These are phyloP conservation scores for Microglena sp. DNA, from an alignment of 139 green algal genomes.

Conservation along the genomic window DNA sequence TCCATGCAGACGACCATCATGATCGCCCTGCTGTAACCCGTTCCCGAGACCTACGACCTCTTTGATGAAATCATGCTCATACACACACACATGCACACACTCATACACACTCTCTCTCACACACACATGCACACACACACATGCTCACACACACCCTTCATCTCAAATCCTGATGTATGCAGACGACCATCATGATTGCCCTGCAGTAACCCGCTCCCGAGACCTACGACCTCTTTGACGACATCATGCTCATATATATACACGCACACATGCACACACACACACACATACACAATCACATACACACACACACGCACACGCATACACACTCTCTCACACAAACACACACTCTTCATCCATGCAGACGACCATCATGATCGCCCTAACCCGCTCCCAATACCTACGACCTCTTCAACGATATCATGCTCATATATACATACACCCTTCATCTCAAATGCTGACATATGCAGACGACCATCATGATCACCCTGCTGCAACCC, in stretches of 20 bases:
- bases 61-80: conserved; percentile 57
- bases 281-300: too few species aligned
- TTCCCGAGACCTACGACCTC: conserved; percentile 57
- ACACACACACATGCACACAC: neutral
- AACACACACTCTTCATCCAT: neutral
- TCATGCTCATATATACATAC: neutral
- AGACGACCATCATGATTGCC: neutral
- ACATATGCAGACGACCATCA: conserved; percentile 23
- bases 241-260: neutral
- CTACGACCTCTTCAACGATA: neutral
- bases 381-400: neutral
- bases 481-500: conserved; percentile 78
- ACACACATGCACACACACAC: neutral
- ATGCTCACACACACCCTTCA: neutral
- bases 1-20: conserved; percentile 31
- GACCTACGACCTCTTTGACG: conserved; percentile 21
- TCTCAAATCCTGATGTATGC: neutral
- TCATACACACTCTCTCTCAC: neutral
- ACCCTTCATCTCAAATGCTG: neutral
- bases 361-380: neutral
- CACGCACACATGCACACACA: too few species aligned
- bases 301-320: too few species aligned
- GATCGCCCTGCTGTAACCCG: conserved; percentile 76
- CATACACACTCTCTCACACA: too few species aligned
- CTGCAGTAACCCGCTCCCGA: conserved; percentile 84